Evolutionary conservation across 768 basidiomycete species (phyloP).

Genomic region (Podaxis carcinomalis): DNA sequence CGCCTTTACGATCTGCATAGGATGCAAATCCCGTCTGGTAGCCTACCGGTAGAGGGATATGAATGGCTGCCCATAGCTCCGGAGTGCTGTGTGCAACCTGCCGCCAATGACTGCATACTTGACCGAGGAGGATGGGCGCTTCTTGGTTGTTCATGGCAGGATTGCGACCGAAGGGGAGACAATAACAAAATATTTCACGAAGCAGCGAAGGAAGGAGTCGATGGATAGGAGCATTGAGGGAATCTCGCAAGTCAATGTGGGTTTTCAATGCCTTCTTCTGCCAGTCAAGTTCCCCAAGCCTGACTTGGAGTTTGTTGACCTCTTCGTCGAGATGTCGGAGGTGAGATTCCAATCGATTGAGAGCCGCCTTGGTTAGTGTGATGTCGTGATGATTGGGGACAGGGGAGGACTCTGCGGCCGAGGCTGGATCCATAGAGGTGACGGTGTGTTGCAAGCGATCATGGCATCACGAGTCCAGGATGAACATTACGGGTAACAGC

Average conservation of each 20-base stretch:
- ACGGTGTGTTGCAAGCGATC: background rate
- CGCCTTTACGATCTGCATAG: background rate
- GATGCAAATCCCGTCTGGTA: background rate
- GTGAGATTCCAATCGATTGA: background rate
- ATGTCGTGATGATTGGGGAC: background rate
- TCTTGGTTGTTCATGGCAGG: conserved; percentile 10
- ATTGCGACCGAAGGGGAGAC: conserved; percentile 11
- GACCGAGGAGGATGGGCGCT: conserved; percentile 11
- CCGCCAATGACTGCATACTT: conserved; percentile 14
- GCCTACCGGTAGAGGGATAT: background rate
- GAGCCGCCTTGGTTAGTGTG: background rate
- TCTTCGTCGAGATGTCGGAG: background rate
- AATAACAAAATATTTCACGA: conserved; percentile 10
- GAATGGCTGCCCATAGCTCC: conserved; percentile 10
- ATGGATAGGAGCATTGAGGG: conserved; percentile 8
- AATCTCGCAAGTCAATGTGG: background rate
- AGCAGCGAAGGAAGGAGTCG: conserved; percentile 10
- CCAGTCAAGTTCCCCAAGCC: background rate
- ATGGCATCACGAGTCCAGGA: background rate
- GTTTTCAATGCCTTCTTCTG: background rate
- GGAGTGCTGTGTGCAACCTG: conserved; percentile 4
- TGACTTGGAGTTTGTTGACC: background rate
- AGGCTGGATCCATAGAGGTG: background rate
- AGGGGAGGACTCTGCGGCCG: background rate
- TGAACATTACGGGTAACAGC: background rate